Percentiles rank a stretch among this genome's conserved stretches.
Conservation (phyloP, 116 monocot genomes). For the Posidonia oceanica region DNA sequence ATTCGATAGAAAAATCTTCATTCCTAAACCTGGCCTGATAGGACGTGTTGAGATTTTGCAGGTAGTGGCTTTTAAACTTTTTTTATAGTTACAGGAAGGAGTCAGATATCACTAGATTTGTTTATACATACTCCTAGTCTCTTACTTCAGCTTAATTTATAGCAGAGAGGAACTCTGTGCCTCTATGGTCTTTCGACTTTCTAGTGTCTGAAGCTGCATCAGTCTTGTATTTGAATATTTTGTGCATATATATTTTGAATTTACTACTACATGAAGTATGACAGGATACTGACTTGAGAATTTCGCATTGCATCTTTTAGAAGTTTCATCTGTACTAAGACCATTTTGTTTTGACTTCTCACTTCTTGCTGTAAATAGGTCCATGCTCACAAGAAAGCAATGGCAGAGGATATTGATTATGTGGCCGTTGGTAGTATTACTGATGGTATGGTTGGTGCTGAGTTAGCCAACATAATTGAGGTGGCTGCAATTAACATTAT, state of each 20-base stretch:
- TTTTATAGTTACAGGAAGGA: background rate
- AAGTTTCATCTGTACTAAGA: too few relatives aligned
- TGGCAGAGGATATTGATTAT: constrained; percentile 83
- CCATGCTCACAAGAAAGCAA: constrained; percentile 84
- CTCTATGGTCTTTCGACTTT: too few relatives aligned
- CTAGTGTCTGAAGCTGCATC: too few relatives aligned
- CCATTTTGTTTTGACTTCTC: background rate
- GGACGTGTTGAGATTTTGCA: constrained; percentile 86
- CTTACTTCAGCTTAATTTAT: too few relatives aligned
- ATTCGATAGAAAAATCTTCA: constrained; percentile 85
- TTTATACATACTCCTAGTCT: too few relatives aligned
- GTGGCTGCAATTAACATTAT: constrained; percentile 90
- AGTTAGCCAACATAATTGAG: constrained; percentile 80
- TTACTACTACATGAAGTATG: too few relatives aligned
- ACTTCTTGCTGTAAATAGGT: constrained; percentile 32
- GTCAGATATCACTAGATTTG: background rate
- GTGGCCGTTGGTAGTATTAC: constrained; percentile 80
- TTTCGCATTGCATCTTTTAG: too few relatives aligned
- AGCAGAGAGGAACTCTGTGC: too few relatives aligned
- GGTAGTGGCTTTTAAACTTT: constrained; percentile 21
- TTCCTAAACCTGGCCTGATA: constrained; percentile 73
- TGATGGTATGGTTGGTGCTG: constrained; percentile 93
- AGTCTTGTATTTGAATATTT: too few relatives aligned
- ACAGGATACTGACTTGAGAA: too few relatives aligned
- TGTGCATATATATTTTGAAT: too few relatives aligned